Evolutionary conservation across 2,329 filamentous ascomycete genomes (phyloP), one percentile per base, ranked within the genome.

Genomic region (Alternaria ethzedia): DNA sequence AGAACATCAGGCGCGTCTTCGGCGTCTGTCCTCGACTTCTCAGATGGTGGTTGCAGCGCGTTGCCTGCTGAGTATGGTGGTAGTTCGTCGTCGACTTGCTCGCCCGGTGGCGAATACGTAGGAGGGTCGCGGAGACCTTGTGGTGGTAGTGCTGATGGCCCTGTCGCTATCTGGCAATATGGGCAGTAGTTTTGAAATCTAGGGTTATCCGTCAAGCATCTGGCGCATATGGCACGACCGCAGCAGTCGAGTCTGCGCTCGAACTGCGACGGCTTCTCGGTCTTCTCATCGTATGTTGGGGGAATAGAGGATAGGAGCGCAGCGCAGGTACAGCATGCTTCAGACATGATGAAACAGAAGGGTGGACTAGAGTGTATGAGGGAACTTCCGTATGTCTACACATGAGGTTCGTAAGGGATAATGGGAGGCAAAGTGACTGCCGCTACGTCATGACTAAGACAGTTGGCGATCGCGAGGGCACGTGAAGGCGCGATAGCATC

Each of bases 131-230:
- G 86, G 23, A 93, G 83, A 11, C 90, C 88, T 79, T 89, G 88
- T 17, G 70, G 58, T 2, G 88, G 86, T 51, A 89, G 83, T 4
- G 89, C 79, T 8, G 87, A 87, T 3, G 89, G 87, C 5, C 80
- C 82, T 47, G 83, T 86, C 6, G 89, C 89, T 70, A 93, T 86
- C 79, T 95, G 92, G 77, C 92, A 96, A 78, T 91, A 95, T 0
- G 92, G 92, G 75, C 87, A 89, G 69, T 89, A 89, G 41, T 83
- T 82, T 57, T 86, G 85, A 79, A 93, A 94, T 44, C 91, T 88
- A 28, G 84, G 82, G 75, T 93, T 93, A 50, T 86, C 89, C 75
- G 87, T 82, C 71, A 92, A 86, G 79, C 92, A 95, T 64, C 83
- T 83, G 15, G 88, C 87, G 79, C 92, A 96, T 73, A 95, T 91